A percentile compares a stretch with the other conserved stretches of the same genome.
phyloP scores from a whole-genome alignment of 2,329 filamentous ascomycete genomes.

The Fusarium temperatum region DNA sequence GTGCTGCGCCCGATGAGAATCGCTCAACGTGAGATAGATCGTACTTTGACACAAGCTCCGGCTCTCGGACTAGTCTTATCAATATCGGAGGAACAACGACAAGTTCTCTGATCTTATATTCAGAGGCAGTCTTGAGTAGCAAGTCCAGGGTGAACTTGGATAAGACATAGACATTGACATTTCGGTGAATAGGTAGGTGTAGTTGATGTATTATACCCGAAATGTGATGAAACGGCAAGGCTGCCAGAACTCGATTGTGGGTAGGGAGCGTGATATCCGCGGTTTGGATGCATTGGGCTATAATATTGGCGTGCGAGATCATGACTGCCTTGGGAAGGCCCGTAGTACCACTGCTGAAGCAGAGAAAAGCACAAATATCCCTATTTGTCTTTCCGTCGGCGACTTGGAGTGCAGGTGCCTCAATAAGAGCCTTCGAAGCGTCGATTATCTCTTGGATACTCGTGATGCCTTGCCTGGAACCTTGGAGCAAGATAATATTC shows the following conservation, averaged over 20 bases:
- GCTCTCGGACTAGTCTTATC: background rate
- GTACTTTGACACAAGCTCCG: conserved; percentile 2
- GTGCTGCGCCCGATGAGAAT: conserved; percentile 29
- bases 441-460: background rate
- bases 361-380: conserved; percentile 24
- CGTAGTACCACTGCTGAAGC: conserved; percentile 38
- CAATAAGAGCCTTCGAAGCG: background rate
- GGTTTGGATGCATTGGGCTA: conserved; percentile 31
- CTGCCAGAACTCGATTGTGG: conserved; percentile 23
- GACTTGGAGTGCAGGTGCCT: background rate
- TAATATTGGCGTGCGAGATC: conserved; percentile 36
- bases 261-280: background rate
- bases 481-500: background rate
- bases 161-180: background rate
- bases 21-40: conserved; percentile 15
- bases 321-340: conserved; percentile 38
- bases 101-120: background rate
- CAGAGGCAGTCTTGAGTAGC: background rate
- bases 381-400: background rate
- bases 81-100: background rate
- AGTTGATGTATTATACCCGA: conserved; percentile 8
- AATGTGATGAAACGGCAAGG: conserved; percentile 43
- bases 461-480: background rate
- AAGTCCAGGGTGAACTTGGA: background rate
- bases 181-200: background rate